Evolutionary conservation across 1,284 basidiomycete genomes (phyloP).

Genomic region (Prillingera fragicola): DNA sequence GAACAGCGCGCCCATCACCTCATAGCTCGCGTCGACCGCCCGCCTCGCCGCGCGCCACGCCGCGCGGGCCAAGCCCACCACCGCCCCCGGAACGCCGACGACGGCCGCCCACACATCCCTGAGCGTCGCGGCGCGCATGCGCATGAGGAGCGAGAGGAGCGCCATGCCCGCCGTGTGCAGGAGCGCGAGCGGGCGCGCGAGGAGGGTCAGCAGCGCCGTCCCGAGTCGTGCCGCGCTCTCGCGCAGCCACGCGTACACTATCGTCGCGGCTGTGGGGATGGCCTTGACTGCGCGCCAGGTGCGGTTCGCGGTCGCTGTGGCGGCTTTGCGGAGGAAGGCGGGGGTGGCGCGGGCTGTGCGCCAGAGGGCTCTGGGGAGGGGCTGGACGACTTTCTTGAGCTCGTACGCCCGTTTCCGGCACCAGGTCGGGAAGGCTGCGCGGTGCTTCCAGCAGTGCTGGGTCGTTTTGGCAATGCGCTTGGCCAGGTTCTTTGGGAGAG

Average conservation of each 20-base stretch:
- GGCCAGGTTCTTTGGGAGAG: not conserved
- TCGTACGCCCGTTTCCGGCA: not conserved
- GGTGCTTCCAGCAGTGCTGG: not conserved
- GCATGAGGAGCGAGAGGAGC: not conserved
- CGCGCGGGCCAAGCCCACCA: not conserved
- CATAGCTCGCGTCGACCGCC: not conserved
- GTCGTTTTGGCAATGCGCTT: no score
- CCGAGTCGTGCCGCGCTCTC: not conserved
- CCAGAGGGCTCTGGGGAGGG: no score
- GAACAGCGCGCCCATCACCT: not conserved
- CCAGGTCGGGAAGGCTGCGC: not conserved
- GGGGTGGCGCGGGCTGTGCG: no score
- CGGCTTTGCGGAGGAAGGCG: no score
- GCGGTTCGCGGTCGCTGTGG: not conserved
- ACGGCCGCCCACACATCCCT: not conserved
- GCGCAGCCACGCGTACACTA: not conserved
- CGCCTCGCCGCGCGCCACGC: not conserved
- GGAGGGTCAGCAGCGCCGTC: not conserved
- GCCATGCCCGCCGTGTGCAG: slow-evolving; percentile 1
- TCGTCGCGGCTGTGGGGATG: not conserved
- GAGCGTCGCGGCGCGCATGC: slow-evolving; percentile 1
- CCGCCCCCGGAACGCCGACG: not conserved
- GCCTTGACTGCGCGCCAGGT: not conserved
- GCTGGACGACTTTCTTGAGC: not conserved
- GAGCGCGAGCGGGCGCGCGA: not conserved